phyloP scores from a whole-genome alignment of 2,329 filamentous ascomycete genomes.

The Trichoderma harzianum region DNA sequence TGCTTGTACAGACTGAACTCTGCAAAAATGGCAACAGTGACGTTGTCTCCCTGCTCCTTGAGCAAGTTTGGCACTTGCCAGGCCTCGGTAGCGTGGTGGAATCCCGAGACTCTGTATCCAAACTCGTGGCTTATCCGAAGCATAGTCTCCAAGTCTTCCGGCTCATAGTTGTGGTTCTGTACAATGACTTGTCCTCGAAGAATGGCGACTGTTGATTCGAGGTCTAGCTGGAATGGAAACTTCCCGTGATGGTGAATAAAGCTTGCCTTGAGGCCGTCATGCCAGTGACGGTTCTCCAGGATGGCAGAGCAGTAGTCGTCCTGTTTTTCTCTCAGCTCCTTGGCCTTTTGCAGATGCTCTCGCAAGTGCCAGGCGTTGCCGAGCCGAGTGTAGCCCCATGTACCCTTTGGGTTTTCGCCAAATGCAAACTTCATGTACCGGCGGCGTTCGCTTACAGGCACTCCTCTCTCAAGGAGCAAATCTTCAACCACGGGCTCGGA shows the following conservation, averaged over 20 bases:
- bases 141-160: slow-evolving; percentile 43
- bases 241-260: slow-evolving; percentile 5
- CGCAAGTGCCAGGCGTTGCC: slow-evolving; percentile 40
- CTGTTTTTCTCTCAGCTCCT: slow-evolving; percentile 17
- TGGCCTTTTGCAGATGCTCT: slow-evolving; percentile 28
- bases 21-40: slow-evolving; percentile 43
- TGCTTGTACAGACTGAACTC: slow-evolving; percentile 41
- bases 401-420: slow-evolving; percentile 42
- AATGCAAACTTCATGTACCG: slow-evolving; percentile 46
- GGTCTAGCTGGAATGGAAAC: slow-evolving; percentile 36
- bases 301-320: slow-evolving; percentile 17
- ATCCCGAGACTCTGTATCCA: slow-evolving; percentile 35
- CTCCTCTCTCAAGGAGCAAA: slow-evolving; percentile 39
- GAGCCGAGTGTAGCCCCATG: slow-evolving; percentile 39
- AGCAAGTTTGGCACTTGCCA: slow-evolving; percentile 18
- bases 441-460: slow-evolving; percentile 30
- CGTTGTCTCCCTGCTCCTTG: slow-evolving; percentile 34
- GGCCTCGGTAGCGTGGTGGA: slow-evolving; percentile 16
- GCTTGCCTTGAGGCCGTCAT: not conserved
- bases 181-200: slow-evolving; percentile 40
- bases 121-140: slow-evolving; percentile 42
- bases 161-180: slow-evolving; percentile 45
- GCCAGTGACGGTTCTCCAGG: not conserved
- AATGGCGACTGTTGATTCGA: slow-evolving; percentile 40
- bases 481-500: slow-evolving; percentile 41